These are phyloP conservation scores for Fusarium tupiense DNA, from an alignment of 2,329 filamentous ascomycete species.

Conservation along the genomic window DNA sequence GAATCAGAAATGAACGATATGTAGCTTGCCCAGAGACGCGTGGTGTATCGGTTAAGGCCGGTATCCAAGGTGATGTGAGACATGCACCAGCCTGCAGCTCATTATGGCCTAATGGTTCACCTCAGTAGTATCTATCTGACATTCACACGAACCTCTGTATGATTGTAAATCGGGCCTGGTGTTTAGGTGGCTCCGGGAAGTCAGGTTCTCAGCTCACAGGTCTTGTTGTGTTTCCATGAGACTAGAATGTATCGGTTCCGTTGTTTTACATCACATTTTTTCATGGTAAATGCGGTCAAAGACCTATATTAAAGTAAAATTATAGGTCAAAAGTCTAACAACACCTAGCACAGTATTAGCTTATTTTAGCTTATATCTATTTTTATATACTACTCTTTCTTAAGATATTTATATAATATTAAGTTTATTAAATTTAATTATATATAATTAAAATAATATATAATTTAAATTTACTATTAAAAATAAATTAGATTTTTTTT, in stretches of 20 bases:
- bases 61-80: neutral
- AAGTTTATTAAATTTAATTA: no score
- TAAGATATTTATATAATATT: no score
- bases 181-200: neutral
- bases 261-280: neutral
- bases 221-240: neutral
- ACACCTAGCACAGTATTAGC: no score
- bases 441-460: no score
- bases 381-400: no score
- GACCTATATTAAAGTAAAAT: neutral
- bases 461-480: no score
- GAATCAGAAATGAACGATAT: neutral
- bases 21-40: conserved; percentile 12
- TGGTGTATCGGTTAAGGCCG: conserved; percentile 4
- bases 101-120: neutral
- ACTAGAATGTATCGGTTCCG: neutral
- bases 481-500: no score
- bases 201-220: neutral
- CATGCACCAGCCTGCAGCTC: neutral
- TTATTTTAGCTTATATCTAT: no score
- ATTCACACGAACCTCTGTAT: neutral
- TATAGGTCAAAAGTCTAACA: no score
- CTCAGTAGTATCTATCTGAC: neutral
- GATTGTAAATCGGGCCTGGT: neutral
- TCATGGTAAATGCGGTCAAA: neutral